Percentiles rank a stretch among this genome's conserved stretches.
These are phyloP conservation scores for Aspergillus baeticus DNA, from an alignment of 495 filamentous ascomycete species.

Conservation along the genomic window DNA sequence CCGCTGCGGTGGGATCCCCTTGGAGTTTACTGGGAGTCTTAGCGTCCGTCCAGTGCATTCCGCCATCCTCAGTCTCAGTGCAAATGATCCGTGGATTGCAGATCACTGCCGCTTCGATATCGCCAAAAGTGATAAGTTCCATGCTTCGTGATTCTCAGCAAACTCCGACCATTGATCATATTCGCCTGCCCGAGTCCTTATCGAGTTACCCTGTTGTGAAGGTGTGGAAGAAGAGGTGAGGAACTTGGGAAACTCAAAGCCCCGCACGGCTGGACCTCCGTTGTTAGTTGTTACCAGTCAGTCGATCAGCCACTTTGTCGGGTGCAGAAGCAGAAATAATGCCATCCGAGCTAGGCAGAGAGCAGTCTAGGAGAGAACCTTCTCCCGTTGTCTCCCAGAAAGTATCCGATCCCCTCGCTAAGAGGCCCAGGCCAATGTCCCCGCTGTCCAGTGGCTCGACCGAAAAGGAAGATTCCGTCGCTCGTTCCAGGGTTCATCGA, in stretches of 20 bases:
- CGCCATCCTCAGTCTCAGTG: no score
- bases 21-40: neutral
- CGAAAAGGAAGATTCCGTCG: no score
- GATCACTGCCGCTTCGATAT: no score
- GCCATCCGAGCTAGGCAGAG: neutral
- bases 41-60: no score
- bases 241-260: neutral
- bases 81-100: no score
- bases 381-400: neutral
- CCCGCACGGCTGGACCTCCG: constrained; percentile 10
- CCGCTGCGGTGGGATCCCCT: constrained; percentile 2
- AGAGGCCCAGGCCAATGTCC: no score
- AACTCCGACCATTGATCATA: no score
- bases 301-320: constrained; percentile 15
- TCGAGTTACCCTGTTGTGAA: neutral
- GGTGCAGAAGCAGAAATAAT: constrained; percentile 1
- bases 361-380: neutral
- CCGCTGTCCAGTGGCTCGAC: no score
- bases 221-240: neutral
- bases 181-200: neutral
- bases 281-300: neutral
- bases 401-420: neutral
- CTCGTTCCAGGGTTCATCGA: no score
- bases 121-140: neutral
- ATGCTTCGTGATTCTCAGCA: no score